Percentiles rank a stretch among this genome's conserved stretches.
These are phyloP conservation scores for Castanea sativa DNA, from an alignment of 306 rosid genomes.

Conservation along the genomic window DNA sequence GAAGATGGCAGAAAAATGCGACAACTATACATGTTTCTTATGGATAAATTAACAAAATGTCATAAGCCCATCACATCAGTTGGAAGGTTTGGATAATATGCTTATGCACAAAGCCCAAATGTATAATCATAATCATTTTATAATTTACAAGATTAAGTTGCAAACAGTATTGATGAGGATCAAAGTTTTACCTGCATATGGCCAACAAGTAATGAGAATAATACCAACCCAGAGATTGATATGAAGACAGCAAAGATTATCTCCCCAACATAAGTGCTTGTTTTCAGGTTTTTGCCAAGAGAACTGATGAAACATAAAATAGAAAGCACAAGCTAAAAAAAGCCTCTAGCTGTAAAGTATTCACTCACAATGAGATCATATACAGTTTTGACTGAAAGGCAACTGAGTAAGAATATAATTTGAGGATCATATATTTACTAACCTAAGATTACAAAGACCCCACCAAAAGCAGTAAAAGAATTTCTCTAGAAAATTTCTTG, in stretches of 20 bases:
- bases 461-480: conserved; percentile 90
- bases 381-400: not conserved
- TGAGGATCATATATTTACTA: not conserved
- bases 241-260: conserved; percentile 62
- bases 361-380: not conserved
- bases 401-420: not conserved
- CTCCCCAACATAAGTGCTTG: conserved; percentile 61
- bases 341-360: not conserved
- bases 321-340: not conserved
- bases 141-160: not conserved
- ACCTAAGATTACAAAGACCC: conserved; percentile 88
- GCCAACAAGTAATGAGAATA: conserved; percentile 76
- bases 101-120: not conserved
- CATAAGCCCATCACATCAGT: too few relatives aligned
- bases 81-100: not conserved
- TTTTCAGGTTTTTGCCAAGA: conserved; percentile 78
- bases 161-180: not conserved
- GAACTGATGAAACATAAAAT: conserved; percentile 45
- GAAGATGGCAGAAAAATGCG: not conserved
- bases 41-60: not conserved
- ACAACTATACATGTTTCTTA: not conserved
- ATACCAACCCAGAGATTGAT: conserved; percentile 65
- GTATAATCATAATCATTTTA: not conserved
- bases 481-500: conserved; percentile 40
- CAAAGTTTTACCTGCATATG: conserved; percentile 74